Evolutionary conservation across 2,329 filamentous ascomycete species (phyloP).

Genomic region (Diaporthe destruens): DNA sequence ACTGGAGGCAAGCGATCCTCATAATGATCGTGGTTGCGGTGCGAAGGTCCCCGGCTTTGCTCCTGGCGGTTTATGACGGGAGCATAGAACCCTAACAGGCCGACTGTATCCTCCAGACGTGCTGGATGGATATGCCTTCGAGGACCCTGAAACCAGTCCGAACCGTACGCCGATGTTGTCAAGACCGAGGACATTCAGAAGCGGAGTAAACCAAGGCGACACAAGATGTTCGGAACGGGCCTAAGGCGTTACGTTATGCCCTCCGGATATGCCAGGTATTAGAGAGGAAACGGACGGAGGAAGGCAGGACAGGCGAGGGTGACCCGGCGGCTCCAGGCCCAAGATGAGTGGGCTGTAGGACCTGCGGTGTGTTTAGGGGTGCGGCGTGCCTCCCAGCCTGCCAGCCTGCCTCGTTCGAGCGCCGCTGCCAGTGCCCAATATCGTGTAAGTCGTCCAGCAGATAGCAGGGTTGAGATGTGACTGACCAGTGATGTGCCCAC

Average conservation of each 20-base stretch:
- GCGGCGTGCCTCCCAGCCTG: not conserved
- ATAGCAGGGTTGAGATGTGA: not conserved
- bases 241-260: not conserved
- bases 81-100: constrained; percentile 59
- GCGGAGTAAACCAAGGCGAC: not conserved
- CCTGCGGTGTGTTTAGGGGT: not conserved
- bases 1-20: constrained; percentile 79
- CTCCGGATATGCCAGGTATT: not conserved
- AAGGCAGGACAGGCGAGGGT: not conserved
- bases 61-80: not conserved
- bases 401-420: not conserved
- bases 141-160: not conserved
- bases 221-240: not conserved
- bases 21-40: constrained; percentile 67
- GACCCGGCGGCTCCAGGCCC: not conserved
- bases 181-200: not conserved
- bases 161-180: not conserved
- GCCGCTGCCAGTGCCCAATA: not conserved
- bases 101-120: not conserved
- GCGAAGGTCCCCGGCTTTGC: not conserved
- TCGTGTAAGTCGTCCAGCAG: not conserved
- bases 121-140: constrained; percentile 27
- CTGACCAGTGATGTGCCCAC: not conserved
- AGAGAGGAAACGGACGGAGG: not conserved
- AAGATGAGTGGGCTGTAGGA: not conserved